Base-by-base conservation (phyloP, 164 flowering plant species). In the Pachysandra terminalis region DNA sequence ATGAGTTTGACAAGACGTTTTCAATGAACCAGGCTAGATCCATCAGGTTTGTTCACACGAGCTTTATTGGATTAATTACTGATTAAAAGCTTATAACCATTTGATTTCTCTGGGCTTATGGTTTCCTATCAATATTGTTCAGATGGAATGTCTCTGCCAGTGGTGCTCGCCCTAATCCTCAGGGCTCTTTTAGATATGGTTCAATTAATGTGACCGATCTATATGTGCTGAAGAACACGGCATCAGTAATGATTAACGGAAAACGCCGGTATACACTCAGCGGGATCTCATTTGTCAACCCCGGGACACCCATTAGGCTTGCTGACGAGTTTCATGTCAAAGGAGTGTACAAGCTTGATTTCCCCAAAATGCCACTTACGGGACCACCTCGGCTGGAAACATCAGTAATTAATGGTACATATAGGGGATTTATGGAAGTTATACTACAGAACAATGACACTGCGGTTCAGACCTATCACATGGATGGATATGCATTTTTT, bases 1-100 rank as follows among this genome's bases (percentile, higher is more conserved):
- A 96, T 76, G 72, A 83, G 37, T 90, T 48, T 72, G 98, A 96
- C 81, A 92, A 86, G 71, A 82, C 98, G 16, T 90, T 70, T 78
- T 96, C 99, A n/a, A 89, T 96, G 98, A 96, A 96, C 81, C 98
- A 96, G 72, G 99, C 98, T 16, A 82, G 96, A 82, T 92, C 98
- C 19, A 84, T 96, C 84, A 90, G 99, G 99, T 93, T 57, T 22
- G 84, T 75, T 57, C 59, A 1, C 19, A 8, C 16, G 24, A 9
- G n/a, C 25, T 62, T 21, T 22, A 7, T 9, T 56, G 15, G 15
- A 19, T 22, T 23, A 19, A 13, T 1, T 4, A 22, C 2, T 56
- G 1, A 22, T 22, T 22, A 24, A 56, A 9, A 14, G 10, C 3
- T 26, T 27, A 16, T 27, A 58, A 16, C 19, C 56, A 45, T 67